Conservation (phyloP, 306 rosid genomes). For the Quercus wislizeni region DNA sequence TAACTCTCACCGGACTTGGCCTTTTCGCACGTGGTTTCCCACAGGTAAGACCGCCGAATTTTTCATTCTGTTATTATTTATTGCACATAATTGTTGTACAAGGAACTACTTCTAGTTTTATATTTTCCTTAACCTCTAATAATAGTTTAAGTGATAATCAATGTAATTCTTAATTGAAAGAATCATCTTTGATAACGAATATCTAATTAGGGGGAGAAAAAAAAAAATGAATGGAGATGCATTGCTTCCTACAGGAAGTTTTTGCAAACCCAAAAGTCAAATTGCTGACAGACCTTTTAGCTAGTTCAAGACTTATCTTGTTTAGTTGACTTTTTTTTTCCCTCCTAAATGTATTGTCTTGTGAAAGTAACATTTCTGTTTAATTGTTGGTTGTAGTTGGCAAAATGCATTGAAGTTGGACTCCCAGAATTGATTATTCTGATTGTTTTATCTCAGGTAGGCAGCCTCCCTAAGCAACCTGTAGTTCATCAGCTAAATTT, state of each 20-base stretch:
- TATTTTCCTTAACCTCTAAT: background rate
- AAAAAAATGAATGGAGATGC: no score
- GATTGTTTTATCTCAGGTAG: constrained; percentile 70
- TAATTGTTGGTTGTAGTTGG: constrained; percentile 56
- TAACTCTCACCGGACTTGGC: constrained; percentile 82
- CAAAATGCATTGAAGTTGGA: constrained; percentile 86
- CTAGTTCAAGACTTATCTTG: background rate
- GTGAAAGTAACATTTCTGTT: background rate
- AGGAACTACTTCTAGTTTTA: background rate
- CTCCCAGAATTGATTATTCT: constrained; percentile 73
- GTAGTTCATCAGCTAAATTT: background rate
- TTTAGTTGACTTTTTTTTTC: background rate
- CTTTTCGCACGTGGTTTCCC: constrained; percentile 70
- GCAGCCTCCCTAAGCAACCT: constrained; percentile 17
- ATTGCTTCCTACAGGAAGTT: background rate
- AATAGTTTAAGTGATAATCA: background rate
- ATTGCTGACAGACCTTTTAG: background rate
- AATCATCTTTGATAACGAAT: background rate
- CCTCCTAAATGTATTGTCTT: background rate
- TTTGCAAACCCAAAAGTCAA: background rate
- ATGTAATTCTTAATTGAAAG: background rate
- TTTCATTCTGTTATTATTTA: constrained; percentile 1
- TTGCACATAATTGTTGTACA: background rate
- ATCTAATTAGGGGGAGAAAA: no score
- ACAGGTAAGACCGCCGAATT: constrained; percentile 32